These are phyloP conservation scores for Crithidia sp. DNA, from an alignment of 208 protist species.

Conservation along the genomic window DNA sequence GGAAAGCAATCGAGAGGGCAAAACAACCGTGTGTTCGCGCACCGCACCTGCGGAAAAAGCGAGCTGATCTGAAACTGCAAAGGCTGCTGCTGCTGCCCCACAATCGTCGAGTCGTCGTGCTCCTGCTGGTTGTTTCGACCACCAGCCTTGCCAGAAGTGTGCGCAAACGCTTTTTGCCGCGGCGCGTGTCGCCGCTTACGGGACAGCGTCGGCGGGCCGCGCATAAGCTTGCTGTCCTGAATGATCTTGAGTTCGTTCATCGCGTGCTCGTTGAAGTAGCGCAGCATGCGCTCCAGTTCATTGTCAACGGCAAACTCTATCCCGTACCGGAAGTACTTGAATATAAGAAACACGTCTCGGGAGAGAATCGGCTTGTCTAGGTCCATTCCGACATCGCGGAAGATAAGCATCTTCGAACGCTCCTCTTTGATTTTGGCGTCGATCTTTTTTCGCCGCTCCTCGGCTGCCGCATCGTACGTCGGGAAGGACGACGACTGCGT, in stretches of 20 bases:
- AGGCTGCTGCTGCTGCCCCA: conserved; percentile 10
- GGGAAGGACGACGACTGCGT: conserved; percentile 49
- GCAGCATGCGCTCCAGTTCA: conserved; percentile 86
- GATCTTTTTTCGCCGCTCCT: conserved; percentile 43
- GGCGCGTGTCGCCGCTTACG: conserved; percentile 30
- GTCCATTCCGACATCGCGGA: conserved; percentile 90
- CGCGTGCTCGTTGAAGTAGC: conserved; percentile 91
- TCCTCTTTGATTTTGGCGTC: conserved; percentile 76
- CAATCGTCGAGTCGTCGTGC: background rate
- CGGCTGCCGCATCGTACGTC: conserved; percentile 51
- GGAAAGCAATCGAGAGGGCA: conserved; percentile 30
- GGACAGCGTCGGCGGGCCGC: conserved; percentile 71
- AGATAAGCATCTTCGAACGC: conserved; percentile 77
- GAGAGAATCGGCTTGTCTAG: conserved; percentile 89
- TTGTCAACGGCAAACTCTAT: conserved; percentile 90
- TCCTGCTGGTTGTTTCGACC: conserved; percentile 1
- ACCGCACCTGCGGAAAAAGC: conserved; percentile 53
- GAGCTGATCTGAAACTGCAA: conserved; percentile 49
- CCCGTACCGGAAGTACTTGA: conserved; percentile 90
- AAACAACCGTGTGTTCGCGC: conserved; percentile 63
- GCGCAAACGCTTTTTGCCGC: background rate
- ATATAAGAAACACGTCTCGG: conserved; percentile 83
- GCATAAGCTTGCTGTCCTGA: conserved; percentile 89
- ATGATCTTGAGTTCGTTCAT: conserved; percentile 91
- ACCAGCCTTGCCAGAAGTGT: background rate